phyloP scores from a whole-genome alignment of 2,329 filamentous ascomycete genomes.

The Sporothrix luriei region DNA sequence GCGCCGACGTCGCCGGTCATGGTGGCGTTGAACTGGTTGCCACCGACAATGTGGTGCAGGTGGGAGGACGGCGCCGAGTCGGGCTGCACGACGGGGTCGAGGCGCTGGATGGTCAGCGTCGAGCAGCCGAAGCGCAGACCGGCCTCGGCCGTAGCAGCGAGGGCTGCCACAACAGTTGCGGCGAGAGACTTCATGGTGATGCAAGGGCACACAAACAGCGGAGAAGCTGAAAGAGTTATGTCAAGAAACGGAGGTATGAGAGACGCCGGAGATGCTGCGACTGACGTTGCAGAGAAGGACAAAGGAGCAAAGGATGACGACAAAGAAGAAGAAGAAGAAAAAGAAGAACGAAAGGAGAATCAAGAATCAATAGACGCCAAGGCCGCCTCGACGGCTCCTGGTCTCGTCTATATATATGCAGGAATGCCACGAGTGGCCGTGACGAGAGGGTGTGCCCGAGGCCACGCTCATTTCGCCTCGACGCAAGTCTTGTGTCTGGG shows the following conservation, averaged over 20 bases:
- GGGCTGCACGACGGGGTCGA: conserved; percentile 36
- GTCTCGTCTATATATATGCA: conserved; percentile 18
- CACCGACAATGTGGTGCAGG: conserved; percentile 36
- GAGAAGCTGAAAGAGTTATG: neutral
- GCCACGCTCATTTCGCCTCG: neutral
- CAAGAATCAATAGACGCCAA: conserved; percentile 11
- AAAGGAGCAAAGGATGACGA: neutral
- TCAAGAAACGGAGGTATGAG: neutral
- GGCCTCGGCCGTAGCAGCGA: conserved; percentile 41
- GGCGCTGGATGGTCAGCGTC: conserved; percentile 43
- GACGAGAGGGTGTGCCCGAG: neutral
- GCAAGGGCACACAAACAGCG: neutral
- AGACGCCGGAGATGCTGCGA: neutral
- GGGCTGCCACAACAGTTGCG: conserved; percentile 37
- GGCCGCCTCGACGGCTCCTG: neutral
- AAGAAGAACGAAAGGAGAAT: neutral
- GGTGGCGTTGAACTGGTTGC: conserved; percentile 40
- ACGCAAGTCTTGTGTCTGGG: neutral
- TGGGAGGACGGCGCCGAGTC: conserved; percentile 33
- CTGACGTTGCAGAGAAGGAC: neutral
- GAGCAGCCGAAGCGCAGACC: conserved; percentile 46
- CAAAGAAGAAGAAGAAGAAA: neutral
- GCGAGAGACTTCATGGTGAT: conserved; percentile 41
- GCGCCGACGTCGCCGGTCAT: conserved; percentile 37
- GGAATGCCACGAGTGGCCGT: neutral